Conservation (phyloP, 2,329 filamentous ascomycete species). For the Aspergillus latus region DNA sequence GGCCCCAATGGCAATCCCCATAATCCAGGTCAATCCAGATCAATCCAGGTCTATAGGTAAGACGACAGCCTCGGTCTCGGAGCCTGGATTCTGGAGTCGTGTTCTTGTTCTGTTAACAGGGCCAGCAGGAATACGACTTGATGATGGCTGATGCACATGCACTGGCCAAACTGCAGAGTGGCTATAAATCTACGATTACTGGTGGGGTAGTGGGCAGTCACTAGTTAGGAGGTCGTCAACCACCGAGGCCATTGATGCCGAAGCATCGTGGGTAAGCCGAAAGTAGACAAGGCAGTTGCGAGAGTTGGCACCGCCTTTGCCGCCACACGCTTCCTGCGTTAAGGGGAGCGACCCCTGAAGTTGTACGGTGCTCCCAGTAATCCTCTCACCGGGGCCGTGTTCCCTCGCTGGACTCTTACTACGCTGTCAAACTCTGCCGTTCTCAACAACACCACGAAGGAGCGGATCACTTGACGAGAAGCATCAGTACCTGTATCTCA, state of each 20-base stretch:
- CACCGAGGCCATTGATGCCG: neutral
- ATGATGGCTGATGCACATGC: neutral
- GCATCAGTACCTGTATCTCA: neutral
- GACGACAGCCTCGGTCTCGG: neutral
- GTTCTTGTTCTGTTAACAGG: neutral
- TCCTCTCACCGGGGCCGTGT: neutral
- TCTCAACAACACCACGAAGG: neutral
- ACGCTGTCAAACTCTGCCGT: neutral
- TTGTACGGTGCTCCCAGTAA: neutral
- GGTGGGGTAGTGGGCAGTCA: neutral
- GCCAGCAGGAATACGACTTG: neutral
- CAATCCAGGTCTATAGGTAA: neutral
- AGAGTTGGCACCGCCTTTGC: neutral
- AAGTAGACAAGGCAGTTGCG: neutral
- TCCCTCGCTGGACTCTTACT: neutral
- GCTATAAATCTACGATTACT: neutral
- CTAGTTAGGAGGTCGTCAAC: neutral
- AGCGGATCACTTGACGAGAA: neutral
- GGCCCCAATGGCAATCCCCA: neutral
- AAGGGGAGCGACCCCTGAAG: neutral
- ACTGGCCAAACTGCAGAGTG: neutral
- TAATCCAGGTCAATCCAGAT: neutral
- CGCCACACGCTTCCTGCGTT: neutral
- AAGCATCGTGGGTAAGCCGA: neutral
- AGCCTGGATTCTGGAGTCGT: neutral